Base-by-base conservation (phyloP, 441 rosid genomes). In the Aquilaria agallochum region DNA sequence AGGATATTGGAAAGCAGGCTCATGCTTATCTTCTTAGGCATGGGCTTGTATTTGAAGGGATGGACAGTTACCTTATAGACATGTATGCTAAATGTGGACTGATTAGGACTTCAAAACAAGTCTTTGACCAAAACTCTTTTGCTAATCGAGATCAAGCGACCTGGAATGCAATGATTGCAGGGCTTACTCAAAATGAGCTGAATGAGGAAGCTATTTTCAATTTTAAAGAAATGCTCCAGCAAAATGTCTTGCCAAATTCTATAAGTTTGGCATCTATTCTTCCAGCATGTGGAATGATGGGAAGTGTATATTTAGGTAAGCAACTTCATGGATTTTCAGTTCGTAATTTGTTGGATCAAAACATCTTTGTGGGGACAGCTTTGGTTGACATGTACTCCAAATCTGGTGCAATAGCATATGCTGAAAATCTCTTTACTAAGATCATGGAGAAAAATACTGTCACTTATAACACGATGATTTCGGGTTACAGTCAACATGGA, bases 141-240 rank as follows among this genome's bases (percentile, higher is more conserved):
- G 63, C 36, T 31, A 74, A 70, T 61, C 68, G 75, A 73, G 96
- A 92, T 79, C 91, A 78, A 61, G 93, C 95, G 68, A 87, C 88
- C n/a, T 92, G 95, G 96, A 92, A 92, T 68, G 80, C 96, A 50
- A 86, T 89, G 90, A 72, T 92, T 70, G 81, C 89, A 59, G 98
- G 98, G 50, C 90, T 80, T 71, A 78, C 87, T 0, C 95, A 87
- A 70, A 85, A 87, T 63, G 89, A 82, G 60, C 70, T 74, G 68
- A 56, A 70, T 42, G 84, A 80, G 58, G 92, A 89, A 63, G 83
- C 85, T 20, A 78, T 89, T 61, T 56, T 42, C 56, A 76, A 78
- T 49, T 77, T 87, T 44, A 74, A 71, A 59, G 68, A 74, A 69
- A 89, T 92, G 98, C 66, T 87, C 63, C 82, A 73, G 74, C 76